A percentile compares a stretch with the other conserved stretches of the same genome.
Evolutionary conservation across 805 yeast species (phyloP).

Genomic region (Ogataea degrootiae): DNA sequence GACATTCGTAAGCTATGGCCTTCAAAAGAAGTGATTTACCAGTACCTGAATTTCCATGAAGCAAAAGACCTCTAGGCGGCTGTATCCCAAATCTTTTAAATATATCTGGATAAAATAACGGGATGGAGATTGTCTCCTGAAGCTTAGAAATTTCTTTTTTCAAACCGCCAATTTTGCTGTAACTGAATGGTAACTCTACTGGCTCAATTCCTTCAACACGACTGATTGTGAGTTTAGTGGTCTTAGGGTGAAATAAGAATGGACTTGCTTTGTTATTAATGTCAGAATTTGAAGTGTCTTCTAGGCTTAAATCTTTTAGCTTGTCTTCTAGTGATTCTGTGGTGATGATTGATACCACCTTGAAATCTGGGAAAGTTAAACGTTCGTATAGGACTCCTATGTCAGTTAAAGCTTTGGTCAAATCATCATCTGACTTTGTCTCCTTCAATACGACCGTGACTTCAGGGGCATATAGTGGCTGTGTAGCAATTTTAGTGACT

Average conservation of each 20-base stretch:
- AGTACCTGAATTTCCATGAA: constrained; percentile 98
- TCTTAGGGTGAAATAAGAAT: constrained; percentile 23
- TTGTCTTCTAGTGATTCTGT: constrained; percentile 21
- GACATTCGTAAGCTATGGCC: constrained; percentile 69
- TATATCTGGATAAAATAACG: constrained; percentile 70
- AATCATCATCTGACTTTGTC: constrained; percentile 6
- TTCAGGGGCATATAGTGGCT: constrained; percentile 39
- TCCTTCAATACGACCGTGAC: constrained; percentile 9
- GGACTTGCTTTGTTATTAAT: constrained; percentile 12
- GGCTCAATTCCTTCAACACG: constrained; percentile 33
- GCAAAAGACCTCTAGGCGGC: constrained; percentile 87
- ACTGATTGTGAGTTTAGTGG: constrained; percentile 31
- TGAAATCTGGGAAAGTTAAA: constrained; percentile 10
- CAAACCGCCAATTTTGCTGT: constrained; percentile 69
- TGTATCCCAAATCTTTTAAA: constrained; percentile 82
- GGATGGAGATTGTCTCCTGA: constrained; percentile 68
- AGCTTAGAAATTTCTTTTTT: constrained; percentile 54
- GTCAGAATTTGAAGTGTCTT: background rate
- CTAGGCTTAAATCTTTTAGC: constrained; percentile 20
- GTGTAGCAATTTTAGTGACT: constrained; percentile 40
- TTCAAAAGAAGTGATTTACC: constrained; percentile 88
- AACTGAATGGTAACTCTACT: constrained; percentile 35
- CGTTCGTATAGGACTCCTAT: constrained; percentile 62
- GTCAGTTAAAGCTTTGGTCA: constrained; percentile 37
- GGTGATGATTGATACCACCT: constrained; percentile 6